Evolutionary conservation across 2,329 filamentous ascomycete species (phyloP).

Genomic region (Fusarium sp.): DNA sequence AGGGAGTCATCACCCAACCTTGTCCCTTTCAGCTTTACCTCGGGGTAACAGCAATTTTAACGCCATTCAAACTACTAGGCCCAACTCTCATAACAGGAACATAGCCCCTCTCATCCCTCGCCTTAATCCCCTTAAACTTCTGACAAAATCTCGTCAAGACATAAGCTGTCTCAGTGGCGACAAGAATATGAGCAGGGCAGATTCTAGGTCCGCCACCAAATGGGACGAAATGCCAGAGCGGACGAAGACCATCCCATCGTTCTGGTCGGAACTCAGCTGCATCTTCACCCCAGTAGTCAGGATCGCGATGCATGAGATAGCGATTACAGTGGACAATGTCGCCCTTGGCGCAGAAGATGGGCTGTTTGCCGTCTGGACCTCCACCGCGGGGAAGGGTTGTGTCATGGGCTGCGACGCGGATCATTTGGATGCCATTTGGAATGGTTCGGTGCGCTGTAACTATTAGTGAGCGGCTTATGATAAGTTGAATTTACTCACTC

Average conservation of each 20-base stretch:
- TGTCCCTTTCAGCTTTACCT: not conserved
- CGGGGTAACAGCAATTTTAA: not conserved
- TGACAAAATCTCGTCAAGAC: not conserved
- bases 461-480: fast-evolving
- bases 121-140: not conserved
- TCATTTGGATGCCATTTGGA: not conserved
- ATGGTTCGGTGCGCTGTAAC: not conserved
- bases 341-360: conserved; percentile 7
- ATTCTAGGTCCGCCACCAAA: not conserved
- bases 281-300: not conserved
- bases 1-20: no score
- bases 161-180: not conserved
- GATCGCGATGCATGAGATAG: not conserved
- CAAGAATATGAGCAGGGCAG: not conserved
- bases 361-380: not conserved
- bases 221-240: not conserved
- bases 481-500: not conserved
- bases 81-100: conserved; percentile 8
- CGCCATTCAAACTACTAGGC: not conserved
- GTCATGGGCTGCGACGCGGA: not conserved
- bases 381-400: not conserved
- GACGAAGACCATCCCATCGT: not conserved
- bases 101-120: not conserved
- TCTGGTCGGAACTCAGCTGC: not conserved
- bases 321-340: not conserved